Evolutionary conservation across 1,284 basidiomycete genomes (phyloP).

Genomic region (Heterobasidion irregulare): DNA sequence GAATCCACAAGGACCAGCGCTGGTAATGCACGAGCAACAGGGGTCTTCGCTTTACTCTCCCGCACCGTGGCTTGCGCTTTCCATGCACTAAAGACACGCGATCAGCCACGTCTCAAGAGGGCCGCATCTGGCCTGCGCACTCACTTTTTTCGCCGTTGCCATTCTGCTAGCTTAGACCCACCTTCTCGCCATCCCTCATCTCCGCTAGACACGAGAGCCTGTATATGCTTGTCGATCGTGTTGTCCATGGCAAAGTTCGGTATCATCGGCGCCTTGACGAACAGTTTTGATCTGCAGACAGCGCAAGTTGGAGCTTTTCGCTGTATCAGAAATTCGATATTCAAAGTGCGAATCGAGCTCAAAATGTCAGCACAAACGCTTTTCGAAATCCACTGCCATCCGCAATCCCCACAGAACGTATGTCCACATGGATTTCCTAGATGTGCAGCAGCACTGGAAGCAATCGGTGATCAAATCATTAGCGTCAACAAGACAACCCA

Average conservation of each 20-base stretch:
- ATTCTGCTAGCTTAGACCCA: conserved; percentile 16
- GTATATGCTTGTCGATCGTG: conserved; percentile 20
- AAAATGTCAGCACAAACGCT: conserved; percentile 11
- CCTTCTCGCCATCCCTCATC: conserved; percentile 18
- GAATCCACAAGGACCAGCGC: neutral
- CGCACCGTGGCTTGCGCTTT: conserved; percentile 4
- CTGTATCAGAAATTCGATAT: conserved; percentile 1
- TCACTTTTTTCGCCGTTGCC: conserved; percentile 19
- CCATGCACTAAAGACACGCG: conserved; percentile 6
- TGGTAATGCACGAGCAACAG: neutral
- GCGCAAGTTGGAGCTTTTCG: conserved; percentile 20
- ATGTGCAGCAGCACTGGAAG: conserved; percentile 19
- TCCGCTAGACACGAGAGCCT: conserved; percentile 16
- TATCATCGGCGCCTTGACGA: conserved; percentile 15
- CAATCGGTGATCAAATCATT: neutral
- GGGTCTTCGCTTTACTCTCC: neutral
- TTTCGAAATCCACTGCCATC: conserved; percentile 19
- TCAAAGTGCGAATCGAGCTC: neutral
- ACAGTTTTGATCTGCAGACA: conserved; percentile 19
- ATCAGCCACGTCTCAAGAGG: neutral
- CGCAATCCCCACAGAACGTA: conserved; percentile 24
- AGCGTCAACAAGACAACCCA: conserved; percentile 9
- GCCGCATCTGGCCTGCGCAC: conserved; percentile 1
- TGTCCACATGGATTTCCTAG: conserved; percentile 25
- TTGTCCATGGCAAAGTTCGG: conserved; percentile 23